A percentile compares a stretch with the other conserved stretches of the same genome.
phyloP scores from a whole-genome alignment of 1,139 yeast genomes.

The Sugiyamaella japonica region DNA sequence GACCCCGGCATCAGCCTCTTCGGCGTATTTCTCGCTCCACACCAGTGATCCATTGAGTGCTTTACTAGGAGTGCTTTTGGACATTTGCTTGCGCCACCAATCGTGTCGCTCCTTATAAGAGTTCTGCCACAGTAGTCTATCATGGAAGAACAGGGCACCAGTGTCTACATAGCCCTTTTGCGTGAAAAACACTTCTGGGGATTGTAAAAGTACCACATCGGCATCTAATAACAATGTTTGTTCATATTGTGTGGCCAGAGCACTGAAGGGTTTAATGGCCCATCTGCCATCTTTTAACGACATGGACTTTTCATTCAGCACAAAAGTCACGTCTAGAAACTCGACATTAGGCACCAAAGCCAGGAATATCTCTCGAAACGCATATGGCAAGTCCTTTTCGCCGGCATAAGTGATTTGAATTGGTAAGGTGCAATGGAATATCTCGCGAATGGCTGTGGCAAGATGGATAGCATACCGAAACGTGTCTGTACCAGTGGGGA shows the following conservation, averaged over 20 bases:
- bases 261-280: conserved; percentile 15
- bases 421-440: conserved; percentile 10
- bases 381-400: conserved; percentile 10
- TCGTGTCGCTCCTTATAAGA: background rate
- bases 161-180: conserved; percentile 7
- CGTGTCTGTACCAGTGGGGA: background rate
- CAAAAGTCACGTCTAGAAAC: conserved; percentile 5
- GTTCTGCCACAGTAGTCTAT: conserved; percentile 1
- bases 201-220: conserved; percentile 14
- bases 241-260: conserved; percentile 7
- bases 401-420: conserved; percentile 14
- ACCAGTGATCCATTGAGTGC: conserved; percentile 1
- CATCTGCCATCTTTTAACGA: conserved; percentile 8
- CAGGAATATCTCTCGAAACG: conserved; percentile 1
- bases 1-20: conserved; percentile 12
- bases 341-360: background rate
- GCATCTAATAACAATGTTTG: conserved; percentile 11
- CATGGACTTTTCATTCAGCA: conserved; percentile 5
- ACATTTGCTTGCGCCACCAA: conserved; percentile 9
- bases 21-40: conserved; percentile 10
- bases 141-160: conserved; percentile 16
- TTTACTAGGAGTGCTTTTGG: conserved; percentile 1
- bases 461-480: conserved; percentile 7
- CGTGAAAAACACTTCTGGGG: conserved; percentile 11
- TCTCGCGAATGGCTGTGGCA: conserved; percentile 4